Conservation (phyloP, 495 filamentous ascomycete species). For the Aspergillus steynii region DNA sequence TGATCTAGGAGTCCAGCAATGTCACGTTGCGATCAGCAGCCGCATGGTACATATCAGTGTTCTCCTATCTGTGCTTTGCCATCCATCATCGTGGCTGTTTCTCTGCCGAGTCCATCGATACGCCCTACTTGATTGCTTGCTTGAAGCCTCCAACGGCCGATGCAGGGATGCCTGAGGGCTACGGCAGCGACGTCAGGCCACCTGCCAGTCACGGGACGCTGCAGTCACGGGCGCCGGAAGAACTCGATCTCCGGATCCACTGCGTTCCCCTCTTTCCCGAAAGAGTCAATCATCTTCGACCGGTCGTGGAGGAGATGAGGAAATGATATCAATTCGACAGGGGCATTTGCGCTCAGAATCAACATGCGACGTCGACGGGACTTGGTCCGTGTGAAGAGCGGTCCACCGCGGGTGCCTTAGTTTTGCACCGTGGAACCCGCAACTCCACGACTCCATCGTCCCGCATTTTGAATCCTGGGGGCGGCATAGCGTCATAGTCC, state of each 20-base stretch:
- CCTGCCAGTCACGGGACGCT: not conserved
- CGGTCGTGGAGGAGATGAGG: not conserved
- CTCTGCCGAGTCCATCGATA: too few relatives aligned
- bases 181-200: not conserved
- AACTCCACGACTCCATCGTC: conserved; percentile 8
- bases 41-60: too few relatives aligned
- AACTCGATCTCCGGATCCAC: too few relatives aligned
- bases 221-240: not conserved
- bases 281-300: not conserved
- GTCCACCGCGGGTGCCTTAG: not conserved
- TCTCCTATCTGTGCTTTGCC: too few relatives aligned
- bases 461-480: conserved; percentile 6
- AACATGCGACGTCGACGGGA: not conserved
- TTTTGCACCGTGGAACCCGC: not conserved
- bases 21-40: too few relatives aligned
- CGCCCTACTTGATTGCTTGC: not conserved
- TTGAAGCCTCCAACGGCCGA: not conserved
- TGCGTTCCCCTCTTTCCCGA: not conserved
- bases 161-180: not conserved
- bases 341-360: not conserved
- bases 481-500: conserved; percentile 24
- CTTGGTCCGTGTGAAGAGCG: not conserved
- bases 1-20: too few relatives aligned
- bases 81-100: too few relatives aligned
- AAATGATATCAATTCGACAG: not conserved